Evolutionary conservation across 163 green algal species (phyloP).

Genomic region (Scenedesmus sp.): DNA sequence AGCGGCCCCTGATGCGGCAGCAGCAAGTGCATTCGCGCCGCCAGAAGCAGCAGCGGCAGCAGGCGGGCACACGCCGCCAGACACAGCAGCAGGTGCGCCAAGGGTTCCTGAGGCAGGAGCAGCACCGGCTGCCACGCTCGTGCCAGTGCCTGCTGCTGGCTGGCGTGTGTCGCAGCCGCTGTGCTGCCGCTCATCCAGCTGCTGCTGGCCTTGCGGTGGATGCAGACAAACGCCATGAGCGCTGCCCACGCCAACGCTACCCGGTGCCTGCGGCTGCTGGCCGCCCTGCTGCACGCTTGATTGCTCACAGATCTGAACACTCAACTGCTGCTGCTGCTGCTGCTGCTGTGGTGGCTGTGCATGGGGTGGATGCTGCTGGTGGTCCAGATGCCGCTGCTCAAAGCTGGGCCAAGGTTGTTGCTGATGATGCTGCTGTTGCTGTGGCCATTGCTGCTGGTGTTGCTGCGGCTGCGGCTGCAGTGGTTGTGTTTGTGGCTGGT

Average conservation of each 20-base stretch:
- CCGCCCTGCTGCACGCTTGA: background rate
- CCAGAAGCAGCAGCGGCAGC: constrained; percentile 10
- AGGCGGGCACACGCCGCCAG: background rate
- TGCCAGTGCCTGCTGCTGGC: background rate
- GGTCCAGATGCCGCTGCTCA: constrained; percentile 25
- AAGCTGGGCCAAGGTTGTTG: background rate
- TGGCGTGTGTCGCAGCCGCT: background rate
- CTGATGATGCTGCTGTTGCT: background rate
- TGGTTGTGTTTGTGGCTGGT: constrained; percentile 7
- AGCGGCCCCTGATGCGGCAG: background rate
- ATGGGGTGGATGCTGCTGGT: background rate
- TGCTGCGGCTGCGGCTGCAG: background rate
- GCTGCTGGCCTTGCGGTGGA: background rate
- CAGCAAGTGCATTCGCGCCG: no score
- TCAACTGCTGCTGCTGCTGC: background rate
- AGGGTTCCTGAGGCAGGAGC: background rate
- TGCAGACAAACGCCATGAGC: background rate
- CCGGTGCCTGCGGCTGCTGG: background rate
- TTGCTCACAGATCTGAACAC: background rate
- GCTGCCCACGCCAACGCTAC: background rate
- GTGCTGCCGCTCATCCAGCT: background rate
- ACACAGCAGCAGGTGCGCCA: background rate
- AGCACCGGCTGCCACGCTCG: background rate
- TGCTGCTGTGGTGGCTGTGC: background rate
- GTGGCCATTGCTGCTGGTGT: background rate